Base-by-base conservation (phyloP, 148 eudicot species). In the Tetragonia tetragonoides region DNA sequence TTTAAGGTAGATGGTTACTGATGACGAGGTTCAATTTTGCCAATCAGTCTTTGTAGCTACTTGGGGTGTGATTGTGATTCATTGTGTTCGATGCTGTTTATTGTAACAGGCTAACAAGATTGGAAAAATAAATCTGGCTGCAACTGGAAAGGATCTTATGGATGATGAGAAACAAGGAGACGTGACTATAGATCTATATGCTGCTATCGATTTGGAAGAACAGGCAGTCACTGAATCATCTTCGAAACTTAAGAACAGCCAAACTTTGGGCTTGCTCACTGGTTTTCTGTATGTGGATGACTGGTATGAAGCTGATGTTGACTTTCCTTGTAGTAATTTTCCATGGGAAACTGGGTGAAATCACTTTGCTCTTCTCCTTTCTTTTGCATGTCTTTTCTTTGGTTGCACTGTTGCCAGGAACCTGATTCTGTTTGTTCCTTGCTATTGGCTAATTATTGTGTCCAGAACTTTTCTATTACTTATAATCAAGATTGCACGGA, bases 81-180 rank as follows among this genome's bases (percentile, higher is more conserved):
- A 28, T 62, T 46, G 46, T 63, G 49, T 75, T 65, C 28, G 10
- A 60, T 60, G 28, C 21, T 59, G 46, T 23, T 56, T 39, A 38
- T n/a, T 66, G 39, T 74, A 17, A 57, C 92, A 96, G 99, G 99
- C 97, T 59, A 96, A 89, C 83, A 96, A 85, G 85, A 96, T 96
- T 82, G 99, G 99, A 38, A 96, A 90, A 81, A 96, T 96, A 66
- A 96, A 96, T 83, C 95, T 96, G 69, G 99, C 99, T 85, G 99
- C 99, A 18, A 96, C 97, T 14, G 99, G 99, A 41, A 96, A 96
- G 88, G 99, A 96, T 85, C 98, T 96, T 68, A 96, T 96, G 99
- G 99, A 96, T 78, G 99, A 96, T 64, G 99, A 96, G 72, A 96
- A 96, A 84, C 98, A 82, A 82, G 99, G 98, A 80, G 99, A 93